Conservation (phyloP, 2,329 filamentous ascomycete species). For the Fusarium fujikuroi region DNA sequence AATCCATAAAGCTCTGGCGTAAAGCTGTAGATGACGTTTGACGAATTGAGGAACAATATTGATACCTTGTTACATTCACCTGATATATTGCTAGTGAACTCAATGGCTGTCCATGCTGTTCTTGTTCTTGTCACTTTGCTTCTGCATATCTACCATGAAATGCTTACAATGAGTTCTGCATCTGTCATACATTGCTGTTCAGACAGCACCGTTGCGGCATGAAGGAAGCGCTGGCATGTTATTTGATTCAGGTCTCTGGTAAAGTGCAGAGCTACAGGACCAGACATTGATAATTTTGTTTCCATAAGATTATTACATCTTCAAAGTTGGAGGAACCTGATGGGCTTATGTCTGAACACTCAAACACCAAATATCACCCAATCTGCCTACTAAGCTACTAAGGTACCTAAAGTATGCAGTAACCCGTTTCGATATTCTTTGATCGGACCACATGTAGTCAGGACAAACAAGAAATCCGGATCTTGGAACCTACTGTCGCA, state of each 20-base stretch:
- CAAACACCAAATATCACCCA: background rate
- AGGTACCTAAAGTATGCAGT: background rate
- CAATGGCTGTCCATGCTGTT: background rate
- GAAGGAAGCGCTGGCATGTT: background rate
- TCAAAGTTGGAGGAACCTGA: background rate
- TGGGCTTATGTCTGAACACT: background rate
- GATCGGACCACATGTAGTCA: background rate
- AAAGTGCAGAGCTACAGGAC: background rate
- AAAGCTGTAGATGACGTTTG: background rate
- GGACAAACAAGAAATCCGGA: background rate
- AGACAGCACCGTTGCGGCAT: background rate
- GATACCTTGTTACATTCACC: background rate
- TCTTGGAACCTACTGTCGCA: background rate
- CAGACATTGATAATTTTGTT: background rate
- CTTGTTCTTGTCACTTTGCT: background rate
- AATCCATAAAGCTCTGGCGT: background rate
- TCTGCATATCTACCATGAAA: background rate
- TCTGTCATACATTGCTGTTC: background rate
- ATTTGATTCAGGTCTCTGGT: background rate
- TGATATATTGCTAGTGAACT: background rate
- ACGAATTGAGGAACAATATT: slow-evolving; percentile 4
- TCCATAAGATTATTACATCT: background rate
- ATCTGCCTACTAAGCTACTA: background rate
- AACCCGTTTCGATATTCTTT: background rate
- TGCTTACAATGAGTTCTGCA: background rate